Evolutionary conservation across 2,329 filamentous ascomycete genomes (phyloP), one percentile per base, ranked within the genome.

Genomic region (Aspergillus latus): DNA sequence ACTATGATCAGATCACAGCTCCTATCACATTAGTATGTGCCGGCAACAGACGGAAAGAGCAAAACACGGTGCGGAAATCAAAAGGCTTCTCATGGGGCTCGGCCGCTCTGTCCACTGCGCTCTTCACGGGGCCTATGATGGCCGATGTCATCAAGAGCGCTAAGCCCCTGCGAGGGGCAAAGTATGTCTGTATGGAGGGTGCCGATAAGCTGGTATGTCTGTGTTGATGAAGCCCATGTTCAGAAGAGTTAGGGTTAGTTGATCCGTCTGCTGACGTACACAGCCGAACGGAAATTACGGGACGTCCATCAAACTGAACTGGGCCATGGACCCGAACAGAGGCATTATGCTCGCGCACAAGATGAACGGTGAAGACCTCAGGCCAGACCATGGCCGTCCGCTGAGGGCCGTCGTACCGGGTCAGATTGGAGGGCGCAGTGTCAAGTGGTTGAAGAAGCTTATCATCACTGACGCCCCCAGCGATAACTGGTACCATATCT

Each of bases 1-100:
- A 89, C 7, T 95, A 88, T 65, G 86, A 92, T 53, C 90, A 95
- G 69, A 82, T 90, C 28, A 96, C 92, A 2, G 89, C 89, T 57
- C 92, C 92, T 0, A 82, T 97, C 58, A 96, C 92, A 0, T 82
- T 97, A 1, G 92, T 96, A 21, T 97, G 92, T 71, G 92, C 92
- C 4, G 92, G 92, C 1, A 97, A 97, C 72, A 82, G 92, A 57
- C 84, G 92, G 32, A 96, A 96, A 75, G 92, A 97, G 74, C 92
- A 96, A 70, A 97, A 97, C 64, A 81, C 90, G 50, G 89, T 96
- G 2, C 83, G 90, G 13, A 96, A 96, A 72, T 90, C 89, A 1
- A 95, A 96, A 66, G 92, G 92, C 0, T 97, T 97, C 75, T 96
- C 91, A 2, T 97, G 92, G 92, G 92, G 92, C 36, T 81, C 92